Evolutionary conservation across 148 eudicot species (phyloP).

Genomic region (Rheum nobile): DNA sequence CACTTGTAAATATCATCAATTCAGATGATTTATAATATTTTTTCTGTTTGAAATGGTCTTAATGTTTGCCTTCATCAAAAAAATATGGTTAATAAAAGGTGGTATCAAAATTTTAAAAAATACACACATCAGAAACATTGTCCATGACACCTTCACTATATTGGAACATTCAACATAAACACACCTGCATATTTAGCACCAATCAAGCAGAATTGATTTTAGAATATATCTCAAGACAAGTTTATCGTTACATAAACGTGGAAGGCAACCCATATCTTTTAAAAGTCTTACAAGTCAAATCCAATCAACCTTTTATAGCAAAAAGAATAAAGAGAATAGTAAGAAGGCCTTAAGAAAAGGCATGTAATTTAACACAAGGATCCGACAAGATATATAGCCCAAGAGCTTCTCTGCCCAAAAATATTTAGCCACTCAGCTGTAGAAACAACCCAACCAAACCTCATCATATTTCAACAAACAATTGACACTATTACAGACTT

Average conservation of each 20-base stretch:
- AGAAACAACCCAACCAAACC: neutral
- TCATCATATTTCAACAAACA: constrained; percentile 1
- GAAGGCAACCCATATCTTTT: neutral
- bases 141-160: too few species aligned
- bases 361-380: neutral
- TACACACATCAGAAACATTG: too few species aligned
- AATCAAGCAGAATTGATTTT: too few species aligned
- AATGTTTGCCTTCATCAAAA: too few species aligned
- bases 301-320: neutral
- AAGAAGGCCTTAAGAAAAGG: constrained; percentile 1
- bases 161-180: neutral
- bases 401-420: constrained; percentile 1
- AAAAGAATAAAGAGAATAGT: constrained; percentile 3
- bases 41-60: too few species aligned
- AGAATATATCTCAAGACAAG: neutral
- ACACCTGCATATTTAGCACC: neutral
- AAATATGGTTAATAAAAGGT: too few species aligned
- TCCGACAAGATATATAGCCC: neutral
- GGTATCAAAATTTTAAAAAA: too few species aligned
- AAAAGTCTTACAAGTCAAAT: neutral
- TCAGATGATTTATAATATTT: too few species aligned
- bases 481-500: neutral
- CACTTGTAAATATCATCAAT: too few species aligned
- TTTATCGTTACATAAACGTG: constrained; percentile 5
- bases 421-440: neutral